A percentile compares a stretch with the other conserved stretches of the same genome.
Conservation (phyloP, 176 grass and related monocot genomes). For the Rhipidocladum racemiflorum region DNA sequence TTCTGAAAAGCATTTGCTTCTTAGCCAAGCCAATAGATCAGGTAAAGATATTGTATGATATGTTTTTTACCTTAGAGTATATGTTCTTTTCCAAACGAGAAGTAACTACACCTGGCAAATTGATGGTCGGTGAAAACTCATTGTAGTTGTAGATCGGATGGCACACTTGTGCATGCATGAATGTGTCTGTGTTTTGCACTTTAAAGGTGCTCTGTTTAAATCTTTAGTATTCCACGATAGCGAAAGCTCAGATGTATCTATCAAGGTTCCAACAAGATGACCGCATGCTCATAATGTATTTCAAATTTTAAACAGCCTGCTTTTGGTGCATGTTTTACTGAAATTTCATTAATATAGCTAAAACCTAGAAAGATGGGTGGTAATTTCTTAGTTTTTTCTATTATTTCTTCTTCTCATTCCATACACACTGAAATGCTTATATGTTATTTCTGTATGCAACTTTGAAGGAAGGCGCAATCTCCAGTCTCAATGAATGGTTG, state of each 20-base stretch:
- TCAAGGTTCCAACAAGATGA: not conserved
- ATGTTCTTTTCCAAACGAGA: not conserved
- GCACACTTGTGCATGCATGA: not conserved
- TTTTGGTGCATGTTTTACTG: not conserved
- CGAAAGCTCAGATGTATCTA: not conserved
- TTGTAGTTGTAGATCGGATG: not conserved
- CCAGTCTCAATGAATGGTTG: conserved; percentile 61
- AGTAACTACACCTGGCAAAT: not conserved
- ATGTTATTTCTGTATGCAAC: conserved; percentile 15
- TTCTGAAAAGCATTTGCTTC: not conserved
- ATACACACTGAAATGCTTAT: conserved; percentile 21
- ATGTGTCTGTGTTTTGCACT: conserved; percentile 6
- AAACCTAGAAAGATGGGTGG: not conserved
- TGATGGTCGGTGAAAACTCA: not conserved
- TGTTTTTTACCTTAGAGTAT: not conserved
- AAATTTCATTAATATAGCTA: not conserved
- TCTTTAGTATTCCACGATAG: not conserved
- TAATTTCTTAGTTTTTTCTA: not conserved
- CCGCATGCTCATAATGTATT: not conserved
- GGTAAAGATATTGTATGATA: not conserved
- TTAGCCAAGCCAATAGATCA: not conserved
- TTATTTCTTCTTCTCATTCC: not conserved
- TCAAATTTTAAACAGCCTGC: not conserved
- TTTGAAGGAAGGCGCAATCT: conserved; percentile 63
- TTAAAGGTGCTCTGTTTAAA: not conserved